phyloP scores from a whole-genome alignment of 2,329 filamentous ascomycete genomes.

The Emergomyces africanus region DNA sequence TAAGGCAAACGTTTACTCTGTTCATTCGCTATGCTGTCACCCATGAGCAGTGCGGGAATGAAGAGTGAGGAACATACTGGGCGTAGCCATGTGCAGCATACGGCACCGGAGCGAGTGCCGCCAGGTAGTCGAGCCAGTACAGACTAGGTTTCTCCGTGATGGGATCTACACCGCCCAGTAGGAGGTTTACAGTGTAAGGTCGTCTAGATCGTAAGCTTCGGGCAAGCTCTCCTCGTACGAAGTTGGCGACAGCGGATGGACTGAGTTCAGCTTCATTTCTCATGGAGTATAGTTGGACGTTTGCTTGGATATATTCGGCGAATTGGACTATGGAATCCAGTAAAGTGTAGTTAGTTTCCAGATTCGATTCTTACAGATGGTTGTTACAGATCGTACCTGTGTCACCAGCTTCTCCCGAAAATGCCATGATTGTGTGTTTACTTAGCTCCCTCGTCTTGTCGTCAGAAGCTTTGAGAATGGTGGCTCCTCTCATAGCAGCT shows the following conservation, averaged over 20 bases:
- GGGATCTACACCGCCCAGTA: conserved; percentile 85
- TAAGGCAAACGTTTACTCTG: not conserved
- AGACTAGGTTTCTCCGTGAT: conserved; percentile 83
- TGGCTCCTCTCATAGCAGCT: conserved; percentile 94
- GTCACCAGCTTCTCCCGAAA: conserved; percentile 90
- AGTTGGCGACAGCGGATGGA: conserved; percentile 77
- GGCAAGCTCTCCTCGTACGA: conserved; percentile 87
- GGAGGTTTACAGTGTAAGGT: conserved; percentile 92
- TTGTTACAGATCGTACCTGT: conserved; percentile 49
- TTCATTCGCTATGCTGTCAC: not conserved
- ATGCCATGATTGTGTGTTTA: conserved; percentile 89
- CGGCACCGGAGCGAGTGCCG: conserved; percentile 71
- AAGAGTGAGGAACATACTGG: conserved; percentile 49
- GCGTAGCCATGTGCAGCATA: conserved; percentile 98
- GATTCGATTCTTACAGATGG: not conserved
- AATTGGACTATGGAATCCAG: conserved; percentile 63
- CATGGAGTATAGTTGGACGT: conserved; percentile 97
- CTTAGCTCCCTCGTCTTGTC: conserved; percentile 93
- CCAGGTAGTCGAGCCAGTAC: conserved; percentile 97
- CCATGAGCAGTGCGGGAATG: not conserved
- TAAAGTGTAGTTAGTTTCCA: not conserved
- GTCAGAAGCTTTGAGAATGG: conserved; percentile 85
- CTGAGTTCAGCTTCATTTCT: conserved; percentile 89
- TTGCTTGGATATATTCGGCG: conserved; percentile 97
- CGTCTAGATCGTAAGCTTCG: conserved; percentile 80